A percentile compares a stretch with the other conserved stretches of the same genome.
Conservation (phyloP, 352 stramenopile species). For the Thraustotheca clavata region DNA sequence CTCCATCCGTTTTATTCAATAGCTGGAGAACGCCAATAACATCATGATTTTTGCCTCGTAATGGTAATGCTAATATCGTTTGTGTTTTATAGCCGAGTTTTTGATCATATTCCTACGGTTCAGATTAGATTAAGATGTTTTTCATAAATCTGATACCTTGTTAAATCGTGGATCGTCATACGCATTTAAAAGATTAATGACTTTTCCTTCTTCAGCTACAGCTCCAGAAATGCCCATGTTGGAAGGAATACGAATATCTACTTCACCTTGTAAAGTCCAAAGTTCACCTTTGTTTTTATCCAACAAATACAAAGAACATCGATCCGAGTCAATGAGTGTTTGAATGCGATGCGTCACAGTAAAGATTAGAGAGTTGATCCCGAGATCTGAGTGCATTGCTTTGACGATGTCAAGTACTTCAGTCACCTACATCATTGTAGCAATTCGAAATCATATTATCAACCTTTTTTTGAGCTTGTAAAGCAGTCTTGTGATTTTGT, state of each 20-base stretch:
- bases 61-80: slow-evolving; percentile 81
- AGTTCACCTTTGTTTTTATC: slow-evolving; percentile 85
- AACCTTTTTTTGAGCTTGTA: slow-evolving; percentile 17
- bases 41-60: slow-evolving; percentile 59
- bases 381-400: slow-evolving; percentile 84
- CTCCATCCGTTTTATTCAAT: slow-evolving; percentile 78
- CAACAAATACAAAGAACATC: slow-evolving; percentile 89
- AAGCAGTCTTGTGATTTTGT: slow-evolving; percentile 48
- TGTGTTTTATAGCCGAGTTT: slow-evolving; percentile 82
- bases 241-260: slow-evolving; percentile 82
- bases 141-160: slow-evolving; percentile 23
- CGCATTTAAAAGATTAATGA: slow-evolving; percentile 78
- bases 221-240: slow-evolving; percentile 78
- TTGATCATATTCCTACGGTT: slow-evolving; percentile 61
- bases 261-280: slow-evolving; percentile 84
- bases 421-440: slow-evolving; percentile 31
- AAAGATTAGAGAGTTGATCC: slow-evolving; percentile 87
- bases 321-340: slow-evolving; percentile 82
- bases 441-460: not conserved
- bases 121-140: not conserved
- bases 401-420: slow-evolving; percentile 85
- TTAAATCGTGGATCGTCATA: slow-evolving; percentile 86
- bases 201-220: slow-evolving; percentile 53
- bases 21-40: slow-evolving; percentile 83
- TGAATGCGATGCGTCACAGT: slow-evolving; percentile 86